Conservation (phyloP, 2,329 filamentous ascomycete genomes). For the Colletotrichum siamense region DNA sequence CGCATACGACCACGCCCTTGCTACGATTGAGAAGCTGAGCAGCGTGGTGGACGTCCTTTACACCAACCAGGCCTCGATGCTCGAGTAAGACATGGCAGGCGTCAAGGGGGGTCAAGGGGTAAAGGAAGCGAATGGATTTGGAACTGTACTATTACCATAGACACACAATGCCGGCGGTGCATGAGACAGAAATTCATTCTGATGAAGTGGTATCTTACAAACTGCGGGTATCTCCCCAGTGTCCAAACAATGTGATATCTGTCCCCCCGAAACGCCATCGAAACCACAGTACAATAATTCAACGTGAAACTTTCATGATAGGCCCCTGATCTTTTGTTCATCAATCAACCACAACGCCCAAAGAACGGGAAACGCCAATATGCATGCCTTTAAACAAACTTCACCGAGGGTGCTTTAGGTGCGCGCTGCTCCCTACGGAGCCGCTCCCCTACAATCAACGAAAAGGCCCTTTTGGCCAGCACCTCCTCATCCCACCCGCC, state of each 20-base stretch:
- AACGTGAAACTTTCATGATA: slow-evolving; percentile 1
- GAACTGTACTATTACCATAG: slow-evolving; percentile 30
- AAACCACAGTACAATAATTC: neutral
- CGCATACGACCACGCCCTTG: slow-evolving; percentile 90
- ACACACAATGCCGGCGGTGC: slow-evolving; percentile 21
- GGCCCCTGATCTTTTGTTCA: slow-evolving; percentile 24
- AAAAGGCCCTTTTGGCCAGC: slow-evolving; percentile 59
- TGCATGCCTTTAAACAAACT: slow-evolving; percentile 2
- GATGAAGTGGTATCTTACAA: slow-evolving; percentile 23
- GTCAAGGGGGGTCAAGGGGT: slow-evolving; percentile 1
- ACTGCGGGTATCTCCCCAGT: slow-evolving; percentile 1
- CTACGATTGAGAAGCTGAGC: slow-evolving; percentile 96
- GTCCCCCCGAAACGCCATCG: neutral
- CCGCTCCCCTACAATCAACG: slow-evolving; percentile 57
- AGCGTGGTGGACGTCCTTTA: slow-evolving; percentile 97
- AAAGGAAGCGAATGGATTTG: slow-evolving; percentile 15
- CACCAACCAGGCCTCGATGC: slow-evolving; percentile 93
- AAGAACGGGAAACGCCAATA: neutral
- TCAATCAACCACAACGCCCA: slow-evolving; percentile 20
- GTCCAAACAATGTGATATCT: neutral
- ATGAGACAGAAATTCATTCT: slow-evolving; percentile 23
- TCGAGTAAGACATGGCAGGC: slow-evolving; percentile 69
- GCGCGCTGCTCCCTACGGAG: slow-evolving; percentile 30
- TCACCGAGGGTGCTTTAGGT: neutral
- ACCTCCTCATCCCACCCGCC: slow-evolving; percentile 54